These are phyloP conservation scores for Pinus tabuliformis DNA, from an alignment of 75 land plant species.

Conservation along the genomic window DNA sequence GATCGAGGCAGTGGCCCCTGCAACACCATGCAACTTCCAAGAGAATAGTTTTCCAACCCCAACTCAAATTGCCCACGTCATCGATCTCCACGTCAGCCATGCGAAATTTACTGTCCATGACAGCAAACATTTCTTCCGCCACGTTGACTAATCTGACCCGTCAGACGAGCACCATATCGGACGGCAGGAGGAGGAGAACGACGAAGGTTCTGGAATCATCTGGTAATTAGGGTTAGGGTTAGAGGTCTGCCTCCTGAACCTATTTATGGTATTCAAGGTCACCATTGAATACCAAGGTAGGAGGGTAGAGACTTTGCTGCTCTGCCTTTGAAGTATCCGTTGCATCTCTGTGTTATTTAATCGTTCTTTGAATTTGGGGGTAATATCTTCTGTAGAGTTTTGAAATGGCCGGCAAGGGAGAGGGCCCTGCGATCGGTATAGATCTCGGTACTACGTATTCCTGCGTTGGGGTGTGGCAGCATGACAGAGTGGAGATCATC, in stretches of 20 bases:
- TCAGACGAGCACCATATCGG: too few species aligned
- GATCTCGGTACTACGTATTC: slow-evolving; percentile 27
- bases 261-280: neutral
- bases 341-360: neutral
- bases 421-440: slow-evolving; percentile 28
- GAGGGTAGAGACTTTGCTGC: neutral
- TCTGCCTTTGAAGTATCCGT: neutral
- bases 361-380: neutral
- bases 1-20: too few species aligned
- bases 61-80: too few species aligned
- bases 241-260: neutral
- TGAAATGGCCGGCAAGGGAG: slow-evolving; percentile 6
- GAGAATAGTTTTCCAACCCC: too few species aligned
- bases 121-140: too few species aligned
- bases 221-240: slow-evolving; percentile 1
- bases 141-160: too few species aligned
- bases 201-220: neutral
- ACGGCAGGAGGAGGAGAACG: too few species aligned
- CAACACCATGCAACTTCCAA: too few species aligned
- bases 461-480: slow-evolving; percentile 30
- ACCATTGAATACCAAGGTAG: neutral
- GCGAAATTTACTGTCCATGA: too few species aligned
- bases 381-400: neutral
- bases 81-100: too few species aligned
- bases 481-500: slow-evolving; percentile 22